Base-by-base conservation (phyloP, 805 yeast genomes). In the Kazachstania psychrophila region DNA sequence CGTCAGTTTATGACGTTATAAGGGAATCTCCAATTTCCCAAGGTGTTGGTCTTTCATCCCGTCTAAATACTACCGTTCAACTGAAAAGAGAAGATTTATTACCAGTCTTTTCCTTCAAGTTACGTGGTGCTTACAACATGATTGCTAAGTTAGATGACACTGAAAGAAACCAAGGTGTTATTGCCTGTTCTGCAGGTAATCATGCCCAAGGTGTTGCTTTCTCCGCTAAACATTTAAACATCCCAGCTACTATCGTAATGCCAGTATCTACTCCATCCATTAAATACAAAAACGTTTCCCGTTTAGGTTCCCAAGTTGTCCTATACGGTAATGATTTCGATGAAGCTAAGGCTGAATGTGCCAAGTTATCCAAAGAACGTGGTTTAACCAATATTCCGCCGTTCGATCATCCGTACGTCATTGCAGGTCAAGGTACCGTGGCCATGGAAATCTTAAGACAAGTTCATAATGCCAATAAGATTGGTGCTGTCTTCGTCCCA, bases 161-260 rank as follows among this genome's bases (percentile, higher is more conserved):
- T 6, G 54, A 62, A 25, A 78, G 48, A 71, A 79, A 45, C 50
- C 85, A 58, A 68, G 99, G 99, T 49, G 96, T 92, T 38, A 82
- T 94, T 56, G 96, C 97, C 0, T 92, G 97, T 53, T 86, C 96
- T 22, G 99, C 99, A 4, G 99, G 99, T 24, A 92, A 92, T 61
- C 99, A 92, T 52, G 99, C 99, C 1, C 99, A 92, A 58, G 99
- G 99, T 47, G 97, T 92, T 11, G 98, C 98, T 0, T 89, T 63
- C 57, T 81, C 95, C 16, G 95, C 97, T 4, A 77, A 75, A 42
- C 75, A 79, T 41, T 66, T 92, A 53, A 80, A 79, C 19, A 86
- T 92, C 36, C 92, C 95, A 3, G 89, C 97, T 4, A 89, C 96
- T 5, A 92, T 92, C 37, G 97, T 92, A 31, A 92, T 92, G 99